Conservation (phyloP, 2,329 filamentous ascomycete species). For the Aspergillus thermomutatus region DNA sequence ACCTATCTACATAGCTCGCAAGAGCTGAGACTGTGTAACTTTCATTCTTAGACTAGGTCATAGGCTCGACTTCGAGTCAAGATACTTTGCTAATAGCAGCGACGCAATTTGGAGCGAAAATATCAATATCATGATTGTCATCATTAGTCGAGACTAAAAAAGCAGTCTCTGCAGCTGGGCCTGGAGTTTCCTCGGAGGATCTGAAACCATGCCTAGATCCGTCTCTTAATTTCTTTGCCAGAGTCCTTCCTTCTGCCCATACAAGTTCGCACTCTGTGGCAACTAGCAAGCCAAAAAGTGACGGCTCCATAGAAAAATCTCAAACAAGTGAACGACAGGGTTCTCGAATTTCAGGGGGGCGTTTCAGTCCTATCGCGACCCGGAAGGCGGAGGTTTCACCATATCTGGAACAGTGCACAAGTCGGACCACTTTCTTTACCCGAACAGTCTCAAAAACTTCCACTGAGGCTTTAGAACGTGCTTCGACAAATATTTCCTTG, state of each 20-base stretch:
- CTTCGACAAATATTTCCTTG: constrained; percentile 9
- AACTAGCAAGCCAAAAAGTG: background rate
- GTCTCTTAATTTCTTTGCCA: background rate
- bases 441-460: constrained; percentile 1
- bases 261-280: background rate
- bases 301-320: background rate
- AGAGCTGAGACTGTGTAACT: too few relatives aligned
- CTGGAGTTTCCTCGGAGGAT: background rate
- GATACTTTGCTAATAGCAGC: background rate
- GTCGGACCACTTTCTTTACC: background rate
- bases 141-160: background rate
- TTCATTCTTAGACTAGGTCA: too few relatives aligned
- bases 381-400: constrained; percentile 20
- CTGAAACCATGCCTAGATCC: background rate
- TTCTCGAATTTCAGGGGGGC: constrained; percentile 9
- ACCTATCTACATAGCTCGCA: background rate
- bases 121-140: background rate
- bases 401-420: constrained; percentile 17
- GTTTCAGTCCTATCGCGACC: constrained; percentile 13
- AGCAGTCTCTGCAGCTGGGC: background rate
- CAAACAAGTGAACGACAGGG: background rate
- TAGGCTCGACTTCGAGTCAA: background rate
- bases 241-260: background rate
- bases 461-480: constrained; percentile 10
- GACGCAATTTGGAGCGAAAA: background rate